phyloP scores from a whole-genome alignment of 169 alveolate genomes.

The Amoebophrya sp. region DNA sequence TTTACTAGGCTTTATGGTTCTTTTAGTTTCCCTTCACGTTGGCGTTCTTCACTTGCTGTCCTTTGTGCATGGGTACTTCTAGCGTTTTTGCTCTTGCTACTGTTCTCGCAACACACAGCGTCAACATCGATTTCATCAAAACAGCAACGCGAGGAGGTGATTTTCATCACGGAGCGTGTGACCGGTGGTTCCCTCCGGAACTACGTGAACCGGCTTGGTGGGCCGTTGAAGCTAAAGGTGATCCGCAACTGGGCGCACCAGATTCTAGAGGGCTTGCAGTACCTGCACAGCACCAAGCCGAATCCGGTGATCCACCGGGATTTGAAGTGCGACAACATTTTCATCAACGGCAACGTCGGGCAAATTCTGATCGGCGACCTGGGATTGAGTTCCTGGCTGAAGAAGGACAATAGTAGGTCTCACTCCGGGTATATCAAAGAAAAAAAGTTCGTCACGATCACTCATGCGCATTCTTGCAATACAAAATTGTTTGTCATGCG shows the following conservation, averaged over 20 bases:
- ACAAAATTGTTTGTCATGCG: too few species aligned
- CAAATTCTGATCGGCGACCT: constrained; percentile 78
- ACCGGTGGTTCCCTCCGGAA: constrained; percentile 79
- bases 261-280: constrained; percentile 72
- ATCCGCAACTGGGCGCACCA: constrained; percentile 73
- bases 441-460: too few species aligned
- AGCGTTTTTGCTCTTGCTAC: too few species aligned
- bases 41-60: too few species aligned
- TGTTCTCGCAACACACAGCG: too few species aligned
- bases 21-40: too few species aligned
- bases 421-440: too few species aligned
- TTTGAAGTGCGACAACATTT: constrained; percentile 81
- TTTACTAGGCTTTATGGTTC: too few species aligned
- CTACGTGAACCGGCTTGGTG: constrained; percentile 61
- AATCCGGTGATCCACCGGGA: constrained; percentile 81
- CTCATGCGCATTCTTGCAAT: too few species aligned
- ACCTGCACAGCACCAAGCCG: constrained; percentile 70
- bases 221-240: constrained; percentile 67
- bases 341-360: constrained; percentile 71
- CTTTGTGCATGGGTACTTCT: too few species aligned
- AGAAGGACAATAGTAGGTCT: constrained; percentile 33
- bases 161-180: constrained; percentile 80
- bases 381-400: constrained; percentile 45
- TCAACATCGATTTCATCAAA: too few species aligned
- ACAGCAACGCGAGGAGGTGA: constrained; percentile 64